Evolutionary conservation across 2,329 filamentous ascomycete genomes (phyloP).

Genomic region (Fonsecaea multimorphosa): DNA sequence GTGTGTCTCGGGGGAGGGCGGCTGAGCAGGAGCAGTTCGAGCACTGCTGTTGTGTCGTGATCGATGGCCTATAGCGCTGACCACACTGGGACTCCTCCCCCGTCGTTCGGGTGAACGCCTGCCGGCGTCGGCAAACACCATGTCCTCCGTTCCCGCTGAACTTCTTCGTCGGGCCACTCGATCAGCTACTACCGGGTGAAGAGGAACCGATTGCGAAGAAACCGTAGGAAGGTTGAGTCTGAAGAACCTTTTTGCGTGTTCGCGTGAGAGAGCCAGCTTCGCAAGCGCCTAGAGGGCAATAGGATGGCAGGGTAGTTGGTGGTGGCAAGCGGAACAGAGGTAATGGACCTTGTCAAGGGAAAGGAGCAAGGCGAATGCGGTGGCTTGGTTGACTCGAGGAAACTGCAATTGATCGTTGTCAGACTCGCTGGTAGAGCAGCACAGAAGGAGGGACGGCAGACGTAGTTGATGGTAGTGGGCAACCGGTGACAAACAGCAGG

Average conservation of each 20-base stretch:
- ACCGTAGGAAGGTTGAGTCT: slow-evolving; percentile 47
- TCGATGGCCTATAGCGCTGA: slow-evolving; percentile 40
- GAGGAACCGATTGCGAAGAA: slow-evolving; percentile 39
- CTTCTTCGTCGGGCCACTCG: slow-evolving; percentile 46
- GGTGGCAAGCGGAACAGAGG: neutral
- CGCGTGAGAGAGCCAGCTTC: slow-evolving; percentile 54
- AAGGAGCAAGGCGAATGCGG: slow-evolving; percentile 1
- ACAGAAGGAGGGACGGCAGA: neutral
- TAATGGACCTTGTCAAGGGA: neutral
- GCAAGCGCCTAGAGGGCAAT: slow-evolving; percentile 5
- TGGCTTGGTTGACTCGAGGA: neutral
- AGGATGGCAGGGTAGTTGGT: neutral
- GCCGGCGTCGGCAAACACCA: slow-evolving; percentile 39
- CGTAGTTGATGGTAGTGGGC: neutral
- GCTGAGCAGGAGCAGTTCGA: slow-evolving; percentile 32
- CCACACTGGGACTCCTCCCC: slow-evolving; percentile 35
- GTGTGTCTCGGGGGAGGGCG: slow-evolving; percentile 32
- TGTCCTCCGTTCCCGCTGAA: slow-evolving; percentile 42
- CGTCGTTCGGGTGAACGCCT: slow-evolving; percentile 34
- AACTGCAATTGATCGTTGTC: slow-evolving; percentile 3
- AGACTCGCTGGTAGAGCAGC: neutral
- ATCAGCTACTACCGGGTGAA: slow-evolving; percentile 43
- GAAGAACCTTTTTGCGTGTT: slow-evolving; percentile 56
- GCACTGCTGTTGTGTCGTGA: slow-evolving; percentile 40
- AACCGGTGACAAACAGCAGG: slow-evolving; percentile 2